A percentile compares a stretch with the other conserved stretches of the same genome.
Conservation (phyloP, 2,329 filamentous ascomycete species). For the Fusarium sp. region DNA sequence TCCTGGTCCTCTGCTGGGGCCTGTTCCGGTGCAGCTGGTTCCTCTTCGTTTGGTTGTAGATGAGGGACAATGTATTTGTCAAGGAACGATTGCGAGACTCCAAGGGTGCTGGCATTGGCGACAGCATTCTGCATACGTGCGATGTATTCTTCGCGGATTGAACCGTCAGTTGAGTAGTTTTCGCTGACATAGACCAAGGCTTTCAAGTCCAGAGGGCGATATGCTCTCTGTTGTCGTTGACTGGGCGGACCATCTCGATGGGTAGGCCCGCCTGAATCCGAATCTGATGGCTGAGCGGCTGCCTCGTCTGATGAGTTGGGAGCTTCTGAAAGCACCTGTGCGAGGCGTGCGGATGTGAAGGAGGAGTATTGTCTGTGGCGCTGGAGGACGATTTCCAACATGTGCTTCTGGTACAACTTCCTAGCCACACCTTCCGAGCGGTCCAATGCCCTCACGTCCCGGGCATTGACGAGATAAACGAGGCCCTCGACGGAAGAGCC, state of each 20-base stretch:
- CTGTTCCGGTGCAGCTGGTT: not conserved
- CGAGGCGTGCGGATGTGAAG: not conserved
- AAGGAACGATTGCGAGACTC: not conserved
- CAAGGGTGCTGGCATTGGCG: not conserved
- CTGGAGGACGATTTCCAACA: not conserved
- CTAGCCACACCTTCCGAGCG: not conserved
- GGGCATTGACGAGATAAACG: not conserved
- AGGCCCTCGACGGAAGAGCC: not conserved
- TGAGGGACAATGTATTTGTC: not conserved
- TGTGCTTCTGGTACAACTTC: not conserved
- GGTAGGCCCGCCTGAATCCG: not conserved
- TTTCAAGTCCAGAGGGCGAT: not conserved
- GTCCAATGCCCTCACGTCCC: not conserved
- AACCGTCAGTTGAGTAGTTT: not conserved
- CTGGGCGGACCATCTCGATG: not conserved
- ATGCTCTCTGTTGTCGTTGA: not conserved
- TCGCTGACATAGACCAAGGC: not conserved
- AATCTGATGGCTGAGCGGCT: not conserved
- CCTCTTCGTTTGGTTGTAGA: not conserved
- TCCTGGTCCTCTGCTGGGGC: not conserved
- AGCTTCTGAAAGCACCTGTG: not conserved
- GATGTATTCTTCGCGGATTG: not conserved
- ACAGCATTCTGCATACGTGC: not conserved
- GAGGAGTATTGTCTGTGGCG: not conserved
- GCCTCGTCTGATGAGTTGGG: not conserved